These are phyloP conservation scores for Anisodus tanguticus DNA, from an alignment of 257 asterid genomes.

Conservation along the genomic window DNA sequence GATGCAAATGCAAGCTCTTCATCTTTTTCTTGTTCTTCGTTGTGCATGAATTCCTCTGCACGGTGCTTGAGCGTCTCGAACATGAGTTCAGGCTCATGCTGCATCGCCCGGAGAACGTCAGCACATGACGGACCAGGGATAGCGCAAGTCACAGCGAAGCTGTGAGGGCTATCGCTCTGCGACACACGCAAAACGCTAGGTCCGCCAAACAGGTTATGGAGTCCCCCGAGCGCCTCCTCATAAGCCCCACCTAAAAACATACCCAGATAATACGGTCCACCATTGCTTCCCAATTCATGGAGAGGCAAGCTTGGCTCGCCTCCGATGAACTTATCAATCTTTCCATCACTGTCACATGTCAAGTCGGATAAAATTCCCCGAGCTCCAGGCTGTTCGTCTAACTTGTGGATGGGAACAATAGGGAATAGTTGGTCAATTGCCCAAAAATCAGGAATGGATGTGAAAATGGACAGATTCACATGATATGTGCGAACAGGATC, in stretches of 20 bases:
- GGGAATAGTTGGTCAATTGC: conserved; percentile 89
- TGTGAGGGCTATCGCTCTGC: conserved; percentile 84
- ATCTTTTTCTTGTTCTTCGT: conserved; percentile 29
- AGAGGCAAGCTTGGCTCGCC: conserved; percentile 89
- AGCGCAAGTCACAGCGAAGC: conserved; percentile 79
- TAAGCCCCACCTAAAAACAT: conserved; percentile 98
- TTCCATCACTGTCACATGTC: conserved; percentile 97
- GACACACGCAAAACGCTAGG: conserved; percentile 85
- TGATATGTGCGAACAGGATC: conserved; percentile 74
- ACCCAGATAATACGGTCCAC: conserved; percentile 65
- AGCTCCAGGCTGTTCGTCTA: conserved; percentile 67
- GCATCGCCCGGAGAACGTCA: conserved; percentile 90
- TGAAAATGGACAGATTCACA: conserved; percentile 80
- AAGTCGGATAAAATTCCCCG: conserved; percentile 79
- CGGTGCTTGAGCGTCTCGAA: conserved; percentile 86
- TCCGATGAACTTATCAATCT: conserved; percentile 85
- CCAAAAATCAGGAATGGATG: conserved; percentile 98
- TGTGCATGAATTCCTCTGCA: conserved; percentile 58
- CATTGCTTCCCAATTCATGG: conserved; percentile 61
- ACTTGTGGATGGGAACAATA: conserved; percentile 82
- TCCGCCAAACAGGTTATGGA: conserved; percentile 88
- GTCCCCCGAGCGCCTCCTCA: conserved; percentile 89
- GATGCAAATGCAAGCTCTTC: conserved; percentile 29
- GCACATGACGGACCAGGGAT: conserved; percentile 76
- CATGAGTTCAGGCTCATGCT: conserved; percentile 93